phyloP scores from a whole-genome alignment of 495 filamentous ascomycete genomes.

The Aspergillus leporis region DNA sequence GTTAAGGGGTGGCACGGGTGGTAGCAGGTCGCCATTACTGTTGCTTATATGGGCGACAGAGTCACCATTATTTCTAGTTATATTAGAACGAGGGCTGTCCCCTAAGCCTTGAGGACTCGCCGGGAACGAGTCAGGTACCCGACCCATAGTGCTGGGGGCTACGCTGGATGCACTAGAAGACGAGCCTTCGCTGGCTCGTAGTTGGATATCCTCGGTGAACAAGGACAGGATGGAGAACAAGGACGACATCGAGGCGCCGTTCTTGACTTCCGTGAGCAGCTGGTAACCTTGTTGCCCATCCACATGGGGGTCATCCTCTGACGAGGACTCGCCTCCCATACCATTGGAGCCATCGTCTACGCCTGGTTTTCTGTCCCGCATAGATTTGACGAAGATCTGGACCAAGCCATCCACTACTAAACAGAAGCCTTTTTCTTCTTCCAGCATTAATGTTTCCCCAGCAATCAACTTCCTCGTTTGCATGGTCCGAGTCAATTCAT shows the following conservation, averaged over 20 bases:
- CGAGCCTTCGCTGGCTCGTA: slow-evolving; percentile 57
- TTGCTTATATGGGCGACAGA: slow-evolving; percentile 18
- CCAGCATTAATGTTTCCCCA: slow-evolving; percentile 89
- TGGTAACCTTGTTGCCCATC: slow-evolving; percentile 80
- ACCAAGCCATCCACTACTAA: slow-evolving; percentile 95
- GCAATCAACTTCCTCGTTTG: slow-evolving; percentile 95
- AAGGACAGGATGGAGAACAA: slow-evolving; percentile 94
- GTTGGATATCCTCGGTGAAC: slow-evolving; percentile 91
- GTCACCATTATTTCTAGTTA: slow-evolving; percentile 22
- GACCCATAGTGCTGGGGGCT: slow-evolving; percentile 25
- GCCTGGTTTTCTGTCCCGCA: slow-evolving; percentile 51
- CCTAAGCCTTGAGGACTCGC: slow-evolving; percentile 42
- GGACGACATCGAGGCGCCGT: slow-evolving; percentile 97
- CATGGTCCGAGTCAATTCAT: slow-evolving; percentile 96
- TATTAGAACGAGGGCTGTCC: slow-evolving; percentile 35
- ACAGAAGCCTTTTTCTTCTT: slow-evolving; percentile 98
- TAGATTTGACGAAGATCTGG: slow-evolving; percentile 97
- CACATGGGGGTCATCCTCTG: slow-evolving; percentile 61
- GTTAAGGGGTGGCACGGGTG: slow-evolving; percentile 70
- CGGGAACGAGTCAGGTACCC: slow-evolving; percentile 47
- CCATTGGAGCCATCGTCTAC: slow-evolving; percentile 24
- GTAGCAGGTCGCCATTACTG: slow-evolving; percentile 34
- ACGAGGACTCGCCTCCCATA: slow-evolving; percentile 48
- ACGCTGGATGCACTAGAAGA: slow-evolving; percentile 45
- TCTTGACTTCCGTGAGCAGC: slow-evolving; percentile 94